A percentile compares a stretch with the other conserved stretches of the same genome.
Conservation (phyloP, 768 basidiomycete genomes). For the Agaricus subrufescens region DNA sequence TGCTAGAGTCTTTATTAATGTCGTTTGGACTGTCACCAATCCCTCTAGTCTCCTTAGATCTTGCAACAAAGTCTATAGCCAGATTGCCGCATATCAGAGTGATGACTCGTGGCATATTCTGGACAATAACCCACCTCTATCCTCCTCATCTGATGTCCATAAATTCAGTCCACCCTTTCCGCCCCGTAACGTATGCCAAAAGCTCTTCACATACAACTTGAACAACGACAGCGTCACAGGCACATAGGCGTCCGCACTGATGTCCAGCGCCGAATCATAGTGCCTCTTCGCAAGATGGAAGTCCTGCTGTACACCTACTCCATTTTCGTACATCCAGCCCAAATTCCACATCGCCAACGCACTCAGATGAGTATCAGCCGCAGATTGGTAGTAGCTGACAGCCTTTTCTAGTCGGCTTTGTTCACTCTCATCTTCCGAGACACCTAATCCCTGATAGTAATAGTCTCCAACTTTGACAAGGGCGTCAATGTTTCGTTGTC, state of each 20-base stretch:
- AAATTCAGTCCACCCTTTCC: slow-evolving; percentile 64
- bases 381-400: slow-evolving; percentile 90
- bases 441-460: slow-evolving; percentile 87
- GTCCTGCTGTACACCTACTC: slow-evolving; percentile 88
- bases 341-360: slow-evolving; percentile 98
- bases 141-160: slow-evolving; percentile 58
- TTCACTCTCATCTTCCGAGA: slow-evolving; percentile 59
- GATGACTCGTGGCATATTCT: background rate
- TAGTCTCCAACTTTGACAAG: slow-evolving; percentile 98
- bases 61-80: slow-evolving; percentile 12
- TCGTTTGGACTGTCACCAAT: slow-evolving; percentile 33
- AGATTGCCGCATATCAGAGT: background rate
- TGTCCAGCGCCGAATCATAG: slow-evolving; percentile 87
- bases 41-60: slow-evolving; percentile 29
- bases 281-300: slow-evolving; percentile 96
- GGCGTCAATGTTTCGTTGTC: slow-evolving; percentile 93
- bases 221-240: slow-evolving; percentile 80
- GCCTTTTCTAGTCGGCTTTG: slow-evolving; percentile 78
- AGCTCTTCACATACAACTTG: slow-evolving; percentile 76
- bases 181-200: slow-evolving; percentile 78
- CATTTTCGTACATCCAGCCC: slow-evolving; percentile 99
- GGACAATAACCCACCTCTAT: slow-evolving; percentile 24
- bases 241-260: slow-evolving; percentile 84
- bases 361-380: slow-evolving; percentile 87
- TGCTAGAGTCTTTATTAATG: slow-evolving; percentile 20